Evolutionary conservation across 208 protist species (phyloP), one percentile per base, ranked within the genome.

Genomic region (Wallacemonas sp.): DNA sequence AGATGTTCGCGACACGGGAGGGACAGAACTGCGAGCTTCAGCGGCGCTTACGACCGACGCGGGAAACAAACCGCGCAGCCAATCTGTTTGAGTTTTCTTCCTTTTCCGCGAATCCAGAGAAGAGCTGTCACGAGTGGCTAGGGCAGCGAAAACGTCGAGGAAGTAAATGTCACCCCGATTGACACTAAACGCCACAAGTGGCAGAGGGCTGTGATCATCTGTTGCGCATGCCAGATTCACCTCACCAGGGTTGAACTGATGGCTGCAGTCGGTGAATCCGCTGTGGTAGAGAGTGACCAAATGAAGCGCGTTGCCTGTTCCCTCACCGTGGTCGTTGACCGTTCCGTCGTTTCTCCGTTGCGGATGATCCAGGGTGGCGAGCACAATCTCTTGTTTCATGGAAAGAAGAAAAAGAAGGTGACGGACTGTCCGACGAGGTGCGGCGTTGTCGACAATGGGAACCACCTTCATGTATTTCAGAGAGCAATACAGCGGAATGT

Each of bases 331-430:
- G 36, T 14, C 36, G 6, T 6, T 41, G 14, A 14, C 46, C 9
- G 6, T 54, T 6, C 46, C 46, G 42, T 8, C 24, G n/a, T 6
- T 33, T 14, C 54, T 44, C n/a, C n/a, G n/a, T n/a, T n/a, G n/a
- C 51, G n/a, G 5, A 6, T n/a, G 36, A 34, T 51, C 56, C 24
- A 95, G 76, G 5, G 80, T 70, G 1, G 90, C 73, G 15, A 95
- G 41, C 8, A 83, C 72, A 8, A 90, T 72, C 56, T 92, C 77
- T 62, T 96, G 87, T 55, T 92, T 93, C 11, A 81, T 65, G 31
- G 84, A 86, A 56, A 87, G 75, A 2, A 94, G 33, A 67, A 96
- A 96, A 11, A 90, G 77, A 3, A 93, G 62, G 66, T 96, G 82
- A 2, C 85, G 79, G 0, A 63, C 19, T 45, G 55, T 3, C 1